phyloP scores from a whole-genome alignment of 2,329 filamentous ascomycete genomes.

The Fusarium veterinarium region DNA sequence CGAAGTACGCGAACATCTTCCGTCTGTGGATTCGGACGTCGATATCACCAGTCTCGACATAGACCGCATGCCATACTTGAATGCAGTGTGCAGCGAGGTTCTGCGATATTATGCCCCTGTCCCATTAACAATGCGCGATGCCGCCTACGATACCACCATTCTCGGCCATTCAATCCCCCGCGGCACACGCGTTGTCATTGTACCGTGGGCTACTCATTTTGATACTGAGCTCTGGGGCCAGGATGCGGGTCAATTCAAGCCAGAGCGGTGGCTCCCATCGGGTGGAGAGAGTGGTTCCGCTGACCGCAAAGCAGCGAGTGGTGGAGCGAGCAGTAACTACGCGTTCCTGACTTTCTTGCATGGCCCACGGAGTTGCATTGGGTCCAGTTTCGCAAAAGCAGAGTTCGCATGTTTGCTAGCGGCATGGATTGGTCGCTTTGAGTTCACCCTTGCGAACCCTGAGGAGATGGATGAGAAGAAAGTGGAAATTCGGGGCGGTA shows the following conservation, averaged over 20 bases:
- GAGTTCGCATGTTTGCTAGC: constrained; percentile 89
- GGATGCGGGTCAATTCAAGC: constrained; percentile 80
- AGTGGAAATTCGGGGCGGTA: constrained; percentile 73
- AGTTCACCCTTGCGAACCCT: constrained; percentile 67
- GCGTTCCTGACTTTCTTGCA: constrained; percentile 86
- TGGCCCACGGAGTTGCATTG: constrained; percentile 88
- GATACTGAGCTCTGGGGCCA: constrained; percentile 78
- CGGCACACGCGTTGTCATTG: constrained; percentile 75
- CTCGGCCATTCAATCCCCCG: constrained; percentile 74
- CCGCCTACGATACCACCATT: constrained; percentile 73
- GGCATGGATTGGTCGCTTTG: constrained; percentile 79
- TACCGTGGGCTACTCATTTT: constrained; percentile 76
- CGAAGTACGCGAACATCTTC: constrained; percentile 73
- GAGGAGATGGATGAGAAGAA: constrained; percentile 74
- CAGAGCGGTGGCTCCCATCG: constrained; percentile 76
- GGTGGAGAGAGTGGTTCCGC: constrained; percentile 50
- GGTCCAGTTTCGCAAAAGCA: constrained; percentile 80
- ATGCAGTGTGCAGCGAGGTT: constrained; percentile 82
- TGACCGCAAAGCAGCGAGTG: constrained; percentile 64
- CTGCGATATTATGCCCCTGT: constrained; percentile 80
- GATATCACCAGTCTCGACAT: constrained; percentile 62
- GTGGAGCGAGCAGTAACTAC: constrained; percentile 81
- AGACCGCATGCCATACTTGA: constrained; percentile 81
- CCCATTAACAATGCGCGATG: constrained; percentile 74
- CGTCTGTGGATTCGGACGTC: constrained; percentile 54